Evolutionary conservation across 306 rosid genomes (phyloP).

Genomic region (Vicia villosa): DNA sequence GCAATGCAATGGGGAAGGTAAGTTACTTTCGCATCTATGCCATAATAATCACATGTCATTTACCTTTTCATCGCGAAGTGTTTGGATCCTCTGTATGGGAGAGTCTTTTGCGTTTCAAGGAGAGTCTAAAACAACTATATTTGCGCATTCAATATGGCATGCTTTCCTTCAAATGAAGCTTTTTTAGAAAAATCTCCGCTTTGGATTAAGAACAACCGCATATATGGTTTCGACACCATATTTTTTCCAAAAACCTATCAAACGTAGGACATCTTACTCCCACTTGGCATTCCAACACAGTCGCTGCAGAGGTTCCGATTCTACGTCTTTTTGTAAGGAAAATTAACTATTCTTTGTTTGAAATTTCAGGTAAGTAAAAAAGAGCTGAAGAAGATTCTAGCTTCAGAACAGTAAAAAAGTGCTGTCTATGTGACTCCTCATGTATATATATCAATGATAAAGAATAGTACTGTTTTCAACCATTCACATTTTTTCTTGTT

Average conservation of each 20-base stretch:
- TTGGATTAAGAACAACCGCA: neutral
- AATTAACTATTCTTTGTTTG: conserved; percentile 17
- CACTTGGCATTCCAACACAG: neutral
- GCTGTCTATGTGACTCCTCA: no score
- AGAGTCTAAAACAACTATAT: neutral
- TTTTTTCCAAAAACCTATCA: neutral
- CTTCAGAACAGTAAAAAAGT: conserved; percentile 39
- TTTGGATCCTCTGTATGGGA: neutral
- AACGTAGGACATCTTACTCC: neutral
- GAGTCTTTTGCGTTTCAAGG: neutral
- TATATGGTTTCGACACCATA: neutral
- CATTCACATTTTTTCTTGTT: neutral
- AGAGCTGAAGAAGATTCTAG: conserved; percentile 71
- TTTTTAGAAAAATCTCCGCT: neutral
- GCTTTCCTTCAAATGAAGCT: neutral
- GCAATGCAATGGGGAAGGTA: conserved; percentile 99
- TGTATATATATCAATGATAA: no score
- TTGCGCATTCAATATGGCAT: neutral
- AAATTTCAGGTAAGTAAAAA: conserved; percentile 82
- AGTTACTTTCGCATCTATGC: conserved; percentile 14
- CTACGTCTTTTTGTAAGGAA: neutral
- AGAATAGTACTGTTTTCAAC: neutral
- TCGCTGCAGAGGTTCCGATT: neutral
- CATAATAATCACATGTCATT: neutral
- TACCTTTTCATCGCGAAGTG: conserved; percentile 3